Evolutionary conservation across 495 filamentous ascomycete species (phyloP).

Genomic region (Lasiosphaeria ovina): DNA sequence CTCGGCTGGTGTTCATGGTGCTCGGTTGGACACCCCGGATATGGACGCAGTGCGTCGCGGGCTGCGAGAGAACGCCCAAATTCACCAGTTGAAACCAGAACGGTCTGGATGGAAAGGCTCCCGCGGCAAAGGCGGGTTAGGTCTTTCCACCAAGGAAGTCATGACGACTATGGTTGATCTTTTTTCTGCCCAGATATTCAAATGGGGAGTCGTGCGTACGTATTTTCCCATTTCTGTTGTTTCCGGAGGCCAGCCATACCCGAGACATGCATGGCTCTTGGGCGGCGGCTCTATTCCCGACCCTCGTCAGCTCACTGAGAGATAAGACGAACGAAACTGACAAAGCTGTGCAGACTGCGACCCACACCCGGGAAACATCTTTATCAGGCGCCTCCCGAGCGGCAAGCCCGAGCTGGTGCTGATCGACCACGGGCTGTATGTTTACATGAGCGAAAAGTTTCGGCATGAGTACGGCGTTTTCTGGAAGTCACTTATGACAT

Average conservation of each 20-base stretch:
- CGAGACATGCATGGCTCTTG: too few species aligned
- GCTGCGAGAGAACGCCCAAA: constrained; percentile 42
- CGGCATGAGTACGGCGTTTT: constrained; percentile 86
- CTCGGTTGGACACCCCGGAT: constrained; percentile 56
- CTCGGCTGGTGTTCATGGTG: constrained; percentile 73
- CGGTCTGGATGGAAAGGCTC: constrained; percentile 74
- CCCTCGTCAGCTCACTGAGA: too few species aligned
- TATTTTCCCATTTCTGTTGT: too few species aligned
- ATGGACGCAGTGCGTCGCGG: constrained; percentile 38
- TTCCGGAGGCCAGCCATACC: too few species aligned
- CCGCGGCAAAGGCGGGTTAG: constrained; percentile 71
- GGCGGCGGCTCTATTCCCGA: too few species aligned
- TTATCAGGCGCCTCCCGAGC: constrained; percentile 78
- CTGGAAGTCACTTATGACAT: constrained; percentile 90
- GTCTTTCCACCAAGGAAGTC: constrained; percentile 74
- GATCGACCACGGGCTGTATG: constrained; percentile 95
- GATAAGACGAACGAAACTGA: too few species aligned
- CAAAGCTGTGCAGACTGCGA: constrained; percentile 60
- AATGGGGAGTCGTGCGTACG: constrained; percentile 75
- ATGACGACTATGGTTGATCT: constrained; percentile 96
- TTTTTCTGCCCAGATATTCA: constrained; percentile 95
- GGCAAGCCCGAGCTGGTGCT: constrained; percentile 87
- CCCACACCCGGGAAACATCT: constrained; percentile 95
- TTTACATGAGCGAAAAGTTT: constrained; percentile 81
- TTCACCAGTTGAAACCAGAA: constrained; percentile 69